phyloP scores from a whole-genome alignment of 257 asterid genomes.

The Gynochthodes officinalis region DNA sequence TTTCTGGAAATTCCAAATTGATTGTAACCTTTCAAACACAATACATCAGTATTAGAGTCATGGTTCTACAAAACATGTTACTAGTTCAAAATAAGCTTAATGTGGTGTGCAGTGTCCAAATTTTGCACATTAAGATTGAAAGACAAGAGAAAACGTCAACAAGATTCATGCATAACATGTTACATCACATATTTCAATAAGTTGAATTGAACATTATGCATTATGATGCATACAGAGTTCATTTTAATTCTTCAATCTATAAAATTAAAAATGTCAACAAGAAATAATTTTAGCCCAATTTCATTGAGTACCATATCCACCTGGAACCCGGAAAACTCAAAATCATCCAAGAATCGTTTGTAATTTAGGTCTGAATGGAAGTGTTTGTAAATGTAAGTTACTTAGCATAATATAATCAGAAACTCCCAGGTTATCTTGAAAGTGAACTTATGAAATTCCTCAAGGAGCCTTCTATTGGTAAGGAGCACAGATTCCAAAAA shows the following conservation, averaged over 20 bases:
- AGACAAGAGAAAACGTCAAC: neutral
- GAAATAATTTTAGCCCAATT: neutral
- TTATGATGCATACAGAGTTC: neutral
- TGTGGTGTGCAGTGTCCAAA: neutral
- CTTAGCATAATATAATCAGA: neutral
- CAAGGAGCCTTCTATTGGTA: neutral
- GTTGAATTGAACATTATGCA: neutral
- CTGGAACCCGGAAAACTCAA: neutral
- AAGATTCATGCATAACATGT: neutral
- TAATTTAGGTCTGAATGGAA: neutral
- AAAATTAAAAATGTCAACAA: neutral
- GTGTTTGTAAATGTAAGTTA: neutral
- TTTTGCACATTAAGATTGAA: neutral
- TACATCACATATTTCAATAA: neutral
- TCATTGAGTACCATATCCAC: neutral
- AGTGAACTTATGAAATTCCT: neutral
- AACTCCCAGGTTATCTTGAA: neutral
- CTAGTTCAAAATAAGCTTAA: neutral
- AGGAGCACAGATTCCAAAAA: neutral
- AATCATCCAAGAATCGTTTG: neutral
- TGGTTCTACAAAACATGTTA: neutral
- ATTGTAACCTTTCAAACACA: slow-evolving; percentile 55
- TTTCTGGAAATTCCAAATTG: slow-evolving; percentile 92
- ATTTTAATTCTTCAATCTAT: neutral
- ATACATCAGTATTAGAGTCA: neutral